Conservation (phyloP, 1,139 yeast genomes). For the Wickerhamomyces sp. region DNA sequence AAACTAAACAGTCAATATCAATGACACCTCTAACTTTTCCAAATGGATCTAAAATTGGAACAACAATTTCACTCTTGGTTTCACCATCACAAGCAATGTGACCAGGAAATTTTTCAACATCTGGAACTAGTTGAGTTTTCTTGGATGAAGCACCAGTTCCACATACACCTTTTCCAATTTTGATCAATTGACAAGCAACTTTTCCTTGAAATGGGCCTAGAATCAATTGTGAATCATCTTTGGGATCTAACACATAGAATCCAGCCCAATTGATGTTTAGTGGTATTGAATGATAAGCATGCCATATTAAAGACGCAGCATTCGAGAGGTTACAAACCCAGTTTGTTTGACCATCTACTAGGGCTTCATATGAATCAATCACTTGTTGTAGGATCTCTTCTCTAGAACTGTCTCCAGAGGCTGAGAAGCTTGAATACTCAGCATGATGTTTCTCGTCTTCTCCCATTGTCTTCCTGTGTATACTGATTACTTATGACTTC, state of each 20-base stretch:
- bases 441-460: conserved; percentile 48
- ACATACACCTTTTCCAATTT: conserved; percentile 84
- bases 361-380: conserved; percentile 58
- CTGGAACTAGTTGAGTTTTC: conserved; percentile 65
- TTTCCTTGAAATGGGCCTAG: conserved; percentile 96
- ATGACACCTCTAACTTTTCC: conserved; percentile 64
- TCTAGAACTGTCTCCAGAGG: conserved; percentile 30
- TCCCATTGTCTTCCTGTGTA: conserved; percentile 8
- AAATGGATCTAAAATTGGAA: conserved; percentile 56
- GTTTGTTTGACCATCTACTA: conserved; percentile 56
- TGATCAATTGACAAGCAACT: conserved; percentile 86
- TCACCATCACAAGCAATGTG: conserved; percentile 98
- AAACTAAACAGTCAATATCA: conserved; percentile 74
- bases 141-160: conserved; percentile 67
- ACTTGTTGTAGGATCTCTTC: conserved; percentile 56
- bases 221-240: conserved; percentile 42
- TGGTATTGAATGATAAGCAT: conserved; percentile 66
- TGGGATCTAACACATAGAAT: conserved; percentile 51
- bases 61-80: conserved; percentile 88
- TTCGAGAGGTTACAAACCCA: conserved; percentile 91
- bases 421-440: conserved; percentile 49
- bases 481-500: not conserved
- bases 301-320: conserved; percentile 82
- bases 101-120: conserved; percentile 79
- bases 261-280: conserved; percentile 87